Percentiles rank a stretch among this genome's conserved stretches.
Conservation (phyloP, 331 rosid species). For the Ulmus americana region DNA sequence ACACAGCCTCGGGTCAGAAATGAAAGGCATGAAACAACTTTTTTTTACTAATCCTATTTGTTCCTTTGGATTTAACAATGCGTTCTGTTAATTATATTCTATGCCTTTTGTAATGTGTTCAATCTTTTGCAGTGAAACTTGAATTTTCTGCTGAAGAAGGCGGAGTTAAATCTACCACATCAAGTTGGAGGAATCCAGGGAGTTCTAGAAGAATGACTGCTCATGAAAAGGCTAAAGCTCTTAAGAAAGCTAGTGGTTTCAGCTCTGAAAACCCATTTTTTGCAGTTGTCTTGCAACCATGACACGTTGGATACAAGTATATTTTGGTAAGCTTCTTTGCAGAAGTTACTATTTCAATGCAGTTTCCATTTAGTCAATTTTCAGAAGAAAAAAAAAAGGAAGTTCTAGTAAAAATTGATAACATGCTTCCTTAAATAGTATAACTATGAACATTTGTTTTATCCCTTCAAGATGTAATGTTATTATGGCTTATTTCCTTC, state of each 20-base stretch:
- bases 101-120: neutral
- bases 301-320: neutral
- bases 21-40: too few relatives aligned
- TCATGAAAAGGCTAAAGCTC: neutral
- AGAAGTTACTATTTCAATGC: too few relatives aligned
- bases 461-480: neutral
- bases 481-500: neutral
- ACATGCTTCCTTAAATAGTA: neutral
- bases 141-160: neutral
- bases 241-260: constrained; percentile 3
- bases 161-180: neutral
- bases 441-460: neutral
- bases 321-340: neutral
- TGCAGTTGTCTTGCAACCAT: neutral
- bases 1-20: too few relatives aligned
- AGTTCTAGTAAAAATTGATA: neutral
- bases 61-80: too few relatives aligned
- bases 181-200: neutral
- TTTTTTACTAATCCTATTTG: too few relatives aligned
- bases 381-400: neutral
- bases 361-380: neutral
- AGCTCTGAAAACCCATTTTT: constrained; percentile 2
- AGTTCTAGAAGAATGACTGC: neutral
- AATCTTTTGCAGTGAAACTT: neutral
- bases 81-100: neutral